Percentiles rank a stretch among this genome's conserved stretches.
These are phyloP conservation scores for Tubosaeta sp. DNA, from an alignment of 768 basidiomycete species.

Conservation along the genomic window DNA sequence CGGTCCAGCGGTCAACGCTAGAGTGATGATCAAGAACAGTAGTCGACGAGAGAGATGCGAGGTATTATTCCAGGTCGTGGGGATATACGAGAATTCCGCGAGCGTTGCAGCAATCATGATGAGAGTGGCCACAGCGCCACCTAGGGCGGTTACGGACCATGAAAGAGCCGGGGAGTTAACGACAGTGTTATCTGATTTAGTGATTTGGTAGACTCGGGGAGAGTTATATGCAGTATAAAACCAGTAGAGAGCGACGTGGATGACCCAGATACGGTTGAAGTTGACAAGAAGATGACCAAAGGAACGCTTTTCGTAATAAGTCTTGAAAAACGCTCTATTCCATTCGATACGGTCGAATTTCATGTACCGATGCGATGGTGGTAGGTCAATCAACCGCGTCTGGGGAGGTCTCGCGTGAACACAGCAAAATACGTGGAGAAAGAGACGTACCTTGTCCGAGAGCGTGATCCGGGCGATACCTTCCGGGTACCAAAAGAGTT, in stretches of 20 bases:
- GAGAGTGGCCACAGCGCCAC: constrained; percentile 90
- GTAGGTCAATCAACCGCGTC: constrained; percentile 87
- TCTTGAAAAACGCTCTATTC: constrained; percentile 97
- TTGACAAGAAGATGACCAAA: constrained; percentile 97
- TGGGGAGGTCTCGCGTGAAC: constrained; percentile 28
- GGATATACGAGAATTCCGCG: constrained; percentile 95
- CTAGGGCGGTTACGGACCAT: constrained; percentile 92
- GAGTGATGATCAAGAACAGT: constrained; percentile 83
- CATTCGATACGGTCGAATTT: constrained; percentile 96
- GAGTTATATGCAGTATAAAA: constrained; percentile 96
- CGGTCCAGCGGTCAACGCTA: constrained; percentile 88
- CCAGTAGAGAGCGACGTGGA: constrained; percentile 92
- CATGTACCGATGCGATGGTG: constrained; percentile 92
- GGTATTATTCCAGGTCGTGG: constrained; percentile 98
- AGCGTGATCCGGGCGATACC: constrained; percentile 91
- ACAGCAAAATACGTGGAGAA: background rate
- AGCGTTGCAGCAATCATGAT: constrained; percentile 97
- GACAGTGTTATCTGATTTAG: constrained; percentile 30
- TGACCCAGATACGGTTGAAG: constrained; percentile 99
- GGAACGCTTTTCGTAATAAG: constrained; percentile 95
- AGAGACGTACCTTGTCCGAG: constrained; percentile 69
- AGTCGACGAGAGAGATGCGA: constrained; percentile 92
- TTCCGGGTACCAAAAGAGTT: constrained; percentile 99
- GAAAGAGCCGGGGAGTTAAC: constrained; percentile 71
- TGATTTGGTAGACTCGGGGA: constrained; percentile 70